A percentile compares a stretch with the other conserved stretches of the same genome.
Evolutionary conservation across 176 grass and related monocot genomes (phyloP).

Genomic region (Carex parvula): DNA sequence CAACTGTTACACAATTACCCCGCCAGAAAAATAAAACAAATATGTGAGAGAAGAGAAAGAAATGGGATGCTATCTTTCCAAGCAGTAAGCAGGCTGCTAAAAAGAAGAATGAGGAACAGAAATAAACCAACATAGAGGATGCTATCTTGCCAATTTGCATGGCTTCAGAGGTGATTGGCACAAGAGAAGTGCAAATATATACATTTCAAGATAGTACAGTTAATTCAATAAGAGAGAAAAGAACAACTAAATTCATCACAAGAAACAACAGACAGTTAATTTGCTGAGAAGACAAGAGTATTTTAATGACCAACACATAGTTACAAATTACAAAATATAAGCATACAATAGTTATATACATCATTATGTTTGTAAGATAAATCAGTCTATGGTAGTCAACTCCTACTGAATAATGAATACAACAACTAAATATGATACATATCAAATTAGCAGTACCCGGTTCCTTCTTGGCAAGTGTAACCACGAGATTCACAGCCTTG

Average conservation of each 20-base stretch:
- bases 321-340: background rate
- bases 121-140: background rate
- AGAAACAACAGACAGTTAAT: background rate
- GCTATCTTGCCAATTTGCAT: background rate
- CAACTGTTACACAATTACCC: background rate
- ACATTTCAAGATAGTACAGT: background rate
- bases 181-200: background rate
- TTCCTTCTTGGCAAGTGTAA: too few relatives aligned
- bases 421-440: too few relatives aligned
- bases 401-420: too few relatives aligned
- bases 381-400: too few relatives aligned
- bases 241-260: background rate
- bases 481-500: too few relatives aligned
- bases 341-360: background rate
- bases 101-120: background rate
- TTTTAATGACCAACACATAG: background rate
- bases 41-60: background rate
- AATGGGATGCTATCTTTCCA: constrained; percentile 16
- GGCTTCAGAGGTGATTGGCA: background rate
- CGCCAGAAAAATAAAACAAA: background rate
- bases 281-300: too few relatives aligned
- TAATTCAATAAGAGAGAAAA: background rate
- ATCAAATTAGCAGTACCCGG: too few relatives aligned
- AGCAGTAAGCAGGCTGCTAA: background rate
- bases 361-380: background rate